These are phyloP conservation scores for Penicillium nordicum DNA, from an alignment of 2,329 filamentous ascomycete genomes.

Conservation along the genomic window DNA sequence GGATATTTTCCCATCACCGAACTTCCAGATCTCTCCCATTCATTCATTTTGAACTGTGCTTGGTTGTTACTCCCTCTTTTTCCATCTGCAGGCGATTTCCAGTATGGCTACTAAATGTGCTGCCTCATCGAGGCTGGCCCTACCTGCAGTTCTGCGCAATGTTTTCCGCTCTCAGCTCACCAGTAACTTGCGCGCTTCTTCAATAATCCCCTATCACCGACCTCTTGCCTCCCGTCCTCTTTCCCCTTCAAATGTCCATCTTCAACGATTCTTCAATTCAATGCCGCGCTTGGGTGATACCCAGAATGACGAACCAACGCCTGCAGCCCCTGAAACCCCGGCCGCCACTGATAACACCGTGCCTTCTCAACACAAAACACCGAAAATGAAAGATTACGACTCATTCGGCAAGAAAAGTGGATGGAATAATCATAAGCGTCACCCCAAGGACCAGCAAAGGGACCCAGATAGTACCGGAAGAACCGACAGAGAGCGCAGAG, in stretches of 20 bases:
- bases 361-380: neutral
- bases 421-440: slow-evolving; percentile 1
- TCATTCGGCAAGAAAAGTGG: neutral
- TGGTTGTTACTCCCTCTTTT: neutral
- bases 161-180: slow-evolving; percentile 25
- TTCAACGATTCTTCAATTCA: neutral
- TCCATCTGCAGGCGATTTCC: neutral
- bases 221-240: slow-evolving; percentile 2
- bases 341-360: neutral
- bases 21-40: neutral
- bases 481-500: slow-evolving; percentile 7
- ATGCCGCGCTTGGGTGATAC: neutral
- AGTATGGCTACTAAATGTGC: slow-evolving; percentile 25
- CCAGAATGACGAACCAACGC: neutral
- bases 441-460: neutral
- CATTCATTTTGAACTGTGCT: slow-evolving; percentile 4
- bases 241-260: neutral
- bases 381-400: neutral
- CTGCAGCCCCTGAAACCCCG: neutral
- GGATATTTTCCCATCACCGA: neutral
- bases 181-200: slow-evolving; percentile 8
- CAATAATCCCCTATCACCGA: slow-evolving; percentile 1
- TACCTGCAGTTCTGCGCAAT: slow-evolving; percentile 25
- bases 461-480: neutral
- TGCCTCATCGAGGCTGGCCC: slow-evolving; percentile 25